phyloP scores from a whole-genome alignment of 495 filamentous ascomycete genomes.

The Trichoderma asperelloides region DNA sequence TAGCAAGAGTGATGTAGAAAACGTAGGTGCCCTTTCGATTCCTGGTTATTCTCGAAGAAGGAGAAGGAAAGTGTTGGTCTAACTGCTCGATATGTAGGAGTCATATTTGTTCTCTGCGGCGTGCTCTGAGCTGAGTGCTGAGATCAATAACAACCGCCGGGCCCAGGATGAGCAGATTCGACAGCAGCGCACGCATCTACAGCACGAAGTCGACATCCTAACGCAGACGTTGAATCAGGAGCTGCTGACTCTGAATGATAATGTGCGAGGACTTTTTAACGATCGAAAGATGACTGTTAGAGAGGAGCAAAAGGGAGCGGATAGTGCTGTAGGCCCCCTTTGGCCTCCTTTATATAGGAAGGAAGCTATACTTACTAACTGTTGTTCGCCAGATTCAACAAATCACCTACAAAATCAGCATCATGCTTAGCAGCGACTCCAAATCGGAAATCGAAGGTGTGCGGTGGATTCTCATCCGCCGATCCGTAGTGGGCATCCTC shows the following conservation, averaged over 20 bases:
- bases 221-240: constrained; percentile 77
- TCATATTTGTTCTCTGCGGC: constrained; percentile 90
- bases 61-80: background rate
- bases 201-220: constrained; percentile 90
- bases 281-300: constrained; percentile 88
- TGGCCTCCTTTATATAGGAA: background rate
- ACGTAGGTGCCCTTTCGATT: constrained; percentile 28
- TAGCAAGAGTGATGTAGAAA: constrained; percentile 71
- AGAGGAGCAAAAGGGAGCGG: constrained; percentile 73
- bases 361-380: constrained; percentile 16
- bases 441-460: constrained; percentile 87
- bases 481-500: constrained; percentile 74
- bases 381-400: constrained; percentile 60
- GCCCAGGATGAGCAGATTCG: constrained; percentile 61
- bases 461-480: constrained; percentile 79
- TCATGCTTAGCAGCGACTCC: constrained; percentile 72
- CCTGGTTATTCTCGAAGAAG: background rate
- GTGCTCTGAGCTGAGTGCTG: constrained; percentile 82
- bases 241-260: constrained; percentile 69
- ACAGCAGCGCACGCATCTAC: constrained; percentile 71
- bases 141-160: constrained; percentile 54
- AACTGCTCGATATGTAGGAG: constrained; percentile 37
- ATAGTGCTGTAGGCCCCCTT: constrained; percentile 48
- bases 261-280: constrained; percentile 90
- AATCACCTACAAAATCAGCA: constrained; percentile 88